These are phyloP conservation scores for Trichoderma semiorbis DNA, from an alignment of 2,329 filamentous ascomycete genomes.

Conservation along the genomic window DNA sequence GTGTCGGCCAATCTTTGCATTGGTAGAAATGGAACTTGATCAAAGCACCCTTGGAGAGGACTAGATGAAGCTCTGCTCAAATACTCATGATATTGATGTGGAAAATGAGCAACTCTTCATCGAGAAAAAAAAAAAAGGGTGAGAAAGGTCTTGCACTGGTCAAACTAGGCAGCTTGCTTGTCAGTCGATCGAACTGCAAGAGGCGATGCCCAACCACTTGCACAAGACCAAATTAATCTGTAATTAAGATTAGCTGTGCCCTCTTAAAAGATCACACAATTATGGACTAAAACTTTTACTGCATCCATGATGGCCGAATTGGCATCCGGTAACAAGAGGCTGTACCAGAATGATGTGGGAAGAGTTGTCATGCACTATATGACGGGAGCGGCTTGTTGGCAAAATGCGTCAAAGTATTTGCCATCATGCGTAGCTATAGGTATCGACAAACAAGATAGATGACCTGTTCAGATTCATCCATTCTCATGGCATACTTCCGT, in stretches of 20 bases:
- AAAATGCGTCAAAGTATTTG: too few species aligned
- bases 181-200: neutral
- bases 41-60: neutral
- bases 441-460: too few species aligned
- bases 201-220: neutral
- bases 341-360: too few species aligned
- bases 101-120: neutral
- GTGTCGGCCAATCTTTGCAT: neutral
- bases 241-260: neutral
- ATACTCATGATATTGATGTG: neutral
- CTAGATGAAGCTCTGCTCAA: neutral
- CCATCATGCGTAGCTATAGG: too few species aligned
- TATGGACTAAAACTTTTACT: neutral
- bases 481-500: too few species aligned
- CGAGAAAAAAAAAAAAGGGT: neutral
- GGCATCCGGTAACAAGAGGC: too few species aligned
- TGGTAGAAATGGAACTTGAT: neutral
- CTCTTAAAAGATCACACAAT: neutral
- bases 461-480: too few species aligned
- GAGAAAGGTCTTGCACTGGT: neutral
- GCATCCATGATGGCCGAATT: too few species aligned
- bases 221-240: neutral
- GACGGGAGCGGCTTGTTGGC: too few species aligned
- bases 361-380: too few species aligned
- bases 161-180: neutral